Base-by-base conservation (phyloP, 164 flowering plant genomes). In the Macadamia integrifolia region DNA sequence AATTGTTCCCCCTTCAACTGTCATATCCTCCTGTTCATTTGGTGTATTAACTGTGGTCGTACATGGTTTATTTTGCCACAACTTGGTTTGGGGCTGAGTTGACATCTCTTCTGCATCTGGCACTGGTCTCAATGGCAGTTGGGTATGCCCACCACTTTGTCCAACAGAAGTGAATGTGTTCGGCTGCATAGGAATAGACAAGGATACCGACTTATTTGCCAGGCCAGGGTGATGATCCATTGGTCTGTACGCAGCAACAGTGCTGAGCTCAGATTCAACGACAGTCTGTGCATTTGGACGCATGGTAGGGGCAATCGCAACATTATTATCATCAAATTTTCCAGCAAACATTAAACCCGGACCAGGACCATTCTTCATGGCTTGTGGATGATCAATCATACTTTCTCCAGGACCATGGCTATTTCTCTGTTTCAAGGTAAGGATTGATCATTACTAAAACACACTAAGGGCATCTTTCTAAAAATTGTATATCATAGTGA, bases 1-100 rank as follows among this genome's bases (percentile, higher is more conserved):
- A 59, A 92, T 92, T 29, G 93, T 90, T 44, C 99, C 99, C 44
- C 91, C 96, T 85, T 92, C 98, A 71, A 94, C 71, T 15, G 76
- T 31, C 68, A 86, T 74, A 40, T 87, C 92, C 57, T 90, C 93
- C 43, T 67, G 87, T 31, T 81, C 83, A 60, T 70, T 80, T 58
- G 72, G 64, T 6, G 71, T 35, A 70, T 89, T 86, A 66, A 66
- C 66, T 17, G 66, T 70, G 29, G 72, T 64, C 49, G 83, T 48
- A 78, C 74, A 78, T 81, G 71, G 68, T 60, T 72, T 62, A 64
- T 23, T 74, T 48, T 65, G 77, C 74, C 73, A 60, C 10, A 65
- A 44, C 3, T 74, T 68, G 28, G 70, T 14, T 58, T 69, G 73
- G 69, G 77, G 42, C 50, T 64, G 75, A 50, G 74, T 58, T 40